A percentile compares a stretch with the other conserved stretches of the same genome.
Evolutionary conservation across 2,329 filamentous ascomycete genomes (phyloP).

Genomic region (Pseudopyrenochaeta lycopersici): DNA sequence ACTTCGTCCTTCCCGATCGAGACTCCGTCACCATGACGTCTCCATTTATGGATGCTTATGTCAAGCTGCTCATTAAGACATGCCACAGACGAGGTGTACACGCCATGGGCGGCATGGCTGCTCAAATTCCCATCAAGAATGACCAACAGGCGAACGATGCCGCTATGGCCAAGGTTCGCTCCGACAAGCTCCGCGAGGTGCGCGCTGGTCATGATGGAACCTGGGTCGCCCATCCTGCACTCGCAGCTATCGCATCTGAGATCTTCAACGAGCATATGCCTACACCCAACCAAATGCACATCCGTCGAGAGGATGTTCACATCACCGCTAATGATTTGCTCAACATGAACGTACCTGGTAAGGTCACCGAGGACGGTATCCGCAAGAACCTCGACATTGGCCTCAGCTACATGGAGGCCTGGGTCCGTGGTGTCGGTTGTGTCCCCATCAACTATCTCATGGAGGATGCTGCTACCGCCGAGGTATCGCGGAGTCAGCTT

Average conservation of each 20-base stretch:
- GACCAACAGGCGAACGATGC: constrained; percentile 89
- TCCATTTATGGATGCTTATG: constrained; percentile 97
- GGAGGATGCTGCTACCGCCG: constrained; percentile 97
- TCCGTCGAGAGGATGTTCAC: constrained; percentile 87
- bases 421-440: constrained; percentile 93
- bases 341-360: constrained; percentile 97
- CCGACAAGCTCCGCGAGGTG: constrained; percentile 96
- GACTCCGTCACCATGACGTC: constrained; percentile 95
- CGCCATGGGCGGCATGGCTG: constrained; percentile 98
- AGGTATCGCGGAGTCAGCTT: constrained; percentile 92
- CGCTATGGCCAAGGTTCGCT: constrained; percentile 91
- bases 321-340: constrained; percentile 89
- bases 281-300: constrained; percentile 93
- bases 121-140: constrained; percentile 98
- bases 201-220: constrained; percentile 95
- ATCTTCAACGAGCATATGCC: constrained; percentile 99
- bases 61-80: constrained; percentile 96
- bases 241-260: constrained; percentile 86
- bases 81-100: constrained; percentile 98
- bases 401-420: constrained; percentile 97
- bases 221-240: constrained; percentile 96
- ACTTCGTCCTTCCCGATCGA: constrained; percentile 93
- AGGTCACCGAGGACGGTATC: constrained; percentile 92
- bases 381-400: constrained; percentile 98
- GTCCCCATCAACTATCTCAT: constrained; percentile 98